Evolutionary conservation across 139 green algal species (phyloP), one percentile per base, ranked within the genome.

Genomic region (Chlamydomonas schloesseri): DNA sequence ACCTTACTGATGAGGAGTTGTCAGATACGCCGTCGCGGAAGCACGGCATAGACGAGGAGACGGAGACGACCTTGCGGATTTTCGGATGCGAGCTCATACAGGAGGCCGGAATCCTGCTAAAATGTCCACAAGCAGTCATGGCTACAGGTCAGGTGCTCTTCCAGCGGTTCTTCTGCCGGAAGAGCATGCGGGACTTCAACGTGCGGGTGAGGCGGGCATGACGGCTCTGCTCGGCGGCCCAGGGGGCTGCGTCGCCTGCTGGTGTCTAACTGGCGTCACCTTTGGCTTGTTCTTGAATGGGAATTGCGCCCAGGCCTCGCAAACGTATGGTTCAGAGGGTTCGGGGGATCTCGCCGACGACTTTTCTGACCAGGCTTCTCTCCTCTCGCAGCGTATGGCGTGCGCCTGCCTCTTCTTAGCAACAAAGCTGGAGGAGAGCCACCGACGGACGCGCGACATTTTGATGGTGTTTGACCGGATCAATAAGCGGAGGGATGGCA

Each of bases 161-260:
- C 4, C 97, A 99, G 71, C 90, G 97, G 46, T 99, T 99, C 81
- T 99, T 97, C 90, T 97, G 94, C 93, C 98, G 98, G 89, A 90
- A 95, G n/a, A 97, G 93, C 37, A 84, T 99, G 47, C 91, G 82
- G 34, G 84, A 95, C 14, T 98, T 91, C 82, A 95, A 98, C 83
- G 93, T 98, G 1, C 95, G 97, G 94, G 95, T 98, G 71, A 68
- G 84, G 13, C 71, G 28, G 18, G 28, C 50, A 29, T 24, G 33
- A 58, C 87, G 58, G 46, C 71, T 87, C 15, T 17, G 29, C 15
- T 0, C 28, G 34, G 73, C 73, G 36, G n/a, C 64, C 64, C 26
- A 69, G 62, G 11, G n/a, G n/a, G n/a, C n/a, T n/a, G n/a, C n/a
- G n/a, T 20, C 10, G 64, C 9, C 9, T 24, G 64, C 29, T 71